Percentiles rank a stretch among this genome's conserved stretches.
These are phyloP conservation scores for Mortierella sp. DNA, from an alignment of 371 early-diverging fungal species.

Conservation along the genomic window DNA sequence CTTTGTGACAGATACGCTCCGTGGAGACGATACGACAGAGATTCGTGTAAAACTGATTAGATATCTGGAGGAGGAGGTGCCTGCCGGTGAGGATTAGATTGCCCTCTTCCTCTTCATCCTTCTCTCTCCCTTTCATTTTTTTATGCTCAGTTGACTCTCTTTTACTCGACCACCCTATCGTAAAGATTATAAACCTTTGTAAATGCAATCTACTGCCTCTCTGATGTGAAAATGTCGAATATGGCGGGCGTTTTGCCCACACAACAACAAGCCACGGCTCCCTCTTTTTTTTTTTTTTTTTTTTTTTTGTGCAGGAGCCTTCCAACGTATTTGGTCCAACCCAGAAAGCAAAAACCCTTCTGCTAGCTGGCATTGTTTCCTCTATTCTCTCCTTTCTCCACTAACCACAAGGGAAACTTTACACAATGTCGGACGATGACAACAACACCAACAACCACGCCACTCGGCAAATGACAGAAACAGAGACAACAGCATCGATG, in stretches of 20 bases:
- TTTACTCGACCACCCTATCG: too few relatives aligned
- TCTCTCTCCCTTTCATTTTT: too few relatives aligned
- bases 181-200: background rate
- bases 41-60: conserved; percentile 88
- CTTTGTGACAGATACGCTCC: conserved; percentile 87
- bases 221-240: background rate
- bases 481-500: conserved; percentile 44
- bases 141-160: too few relatives aligned
- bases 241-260: background rate
- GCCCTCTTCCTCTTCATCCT: too few relatives aligned
- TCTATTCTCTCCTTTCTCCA: too few relatives aligned
- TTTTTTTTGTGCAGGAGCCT: background rate
- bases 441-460: background rate
- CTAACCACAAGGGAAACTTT: too few relatives aligned
- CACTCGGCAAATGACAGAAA: conserved; percentile 26
- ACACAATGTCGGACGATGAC: conserved; percentile 5
- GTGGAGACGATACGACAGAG: conserved; percentile 93
- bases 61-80: conserved; percentile 95
- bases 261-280: conserved; percentile 1
- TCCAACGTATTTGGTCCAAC: too few relatives aligned
- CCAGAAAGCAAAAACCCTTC: too few relatives aligned
- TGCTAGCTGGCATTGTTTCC: too few relatives aligned
- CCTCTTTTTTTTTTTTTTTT: conserved; percentile 9
- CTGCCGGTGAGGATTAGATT: conserved; percentile 88
- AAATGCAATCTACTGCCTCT: background rate